Base-by-base conservation (phyloP, 2,329 filamentous ascomycete genomes). In the Fusarium citri region DNA sequence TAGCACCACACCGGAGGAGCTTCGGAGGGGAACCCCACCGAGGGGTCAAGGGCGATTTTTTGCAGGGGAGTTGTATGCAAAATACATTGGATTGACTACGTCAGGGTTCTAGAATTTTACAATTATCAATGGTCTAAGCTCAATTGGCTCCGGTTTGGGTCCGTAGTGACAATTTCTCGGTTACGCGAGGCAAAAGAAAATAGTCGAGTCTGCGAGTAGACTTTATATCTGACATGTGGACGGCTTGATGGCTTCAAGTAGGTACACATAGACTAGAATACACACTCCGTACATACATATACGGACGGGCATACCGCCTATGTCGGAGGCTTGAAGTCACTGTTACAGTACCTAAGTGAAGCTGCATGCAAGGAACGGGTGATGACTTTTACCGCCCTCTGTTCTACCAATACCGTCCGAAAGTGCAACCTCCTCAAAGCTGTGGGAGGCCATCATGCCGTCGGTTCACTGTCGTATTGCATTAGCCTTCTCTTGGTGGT, bases 21-120 rank as follows among this genome's bases (percentile, higher is more conserved):
- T 69, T 78, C 76, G 76, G 76, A 77, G 73, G 66, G 23, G 51
- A 25, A 64, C 72, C 72, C 76, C 76, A 77, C 73, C 71, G 61
- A 72, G 72, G 72, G 73, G 72, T 73, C 56, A 16, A 37, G 22
- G 47, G 22, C 30, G 47, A 15, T 53, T 53, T 71, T 69, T 51
- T 66, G 55, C 56, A 62, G 45, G 59, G 56, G 47, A 48, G 51
- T 63, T 69, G 64, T 62, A 59, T 64, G 56, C 53, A 45, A 58
- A 61, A 43, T 69, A 69, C 60, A 48, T 59, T 46, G 45, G 25
- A n/a, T 31, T 59, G 59, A 37, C 68, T 72, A 75, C 73, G 73
- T 76, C 73, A 74, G 66, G 63, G 65, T 65, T 64, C 72, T 62
- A 56, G 62, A 70, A 67, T 69, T 71, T 72, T 57, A 61, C 65